phyloP scores from a whole-genome alignment of 1,139 yeast species.

The Taphrina deformans region DNA sequence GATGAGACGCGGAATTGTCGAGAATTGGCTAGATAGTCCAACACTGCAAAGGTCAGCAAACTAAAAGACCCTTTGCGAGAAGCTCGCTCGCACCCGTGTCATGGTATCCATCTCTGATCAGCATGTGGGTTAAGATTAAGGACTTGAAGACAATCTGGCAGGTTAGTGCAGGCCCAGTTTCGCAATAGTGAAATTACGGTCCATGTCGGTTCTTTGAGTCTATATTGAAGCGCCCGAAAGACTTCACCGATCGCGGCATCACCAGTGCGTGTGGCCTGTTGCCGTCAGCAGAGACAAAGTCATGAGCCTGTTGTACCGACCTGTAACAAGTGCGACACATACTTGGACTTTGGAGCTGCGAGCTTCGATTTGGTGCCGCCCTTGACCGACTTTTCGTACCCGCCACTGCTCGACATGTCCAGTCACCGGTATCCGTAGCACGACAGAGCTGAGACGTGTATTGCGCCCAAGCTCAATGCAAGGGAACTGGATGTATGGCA shows the following conservation, averaged over 20 bases:
- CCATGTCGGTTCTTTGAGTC: constrained; percentile 83
- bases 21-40: constrained; percentile 62
- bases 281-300: neutral
- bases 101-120: constrained; percentile 87
- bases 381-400: constrained; percentile 38
- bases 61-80: too few relatives aligned
- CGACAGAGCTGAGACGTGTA: neutral
- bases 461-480: neutral
- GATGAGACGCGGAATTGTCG: constrained; percentile 59
- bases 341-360: constrained; percentile 98
- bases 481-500: neutral
- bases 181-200: too few relatives aligned
- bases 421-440: neutral
- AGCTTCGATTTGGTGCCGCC: constrained; percentile 55
- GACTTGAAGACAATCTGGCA: constrained; percentile 70
- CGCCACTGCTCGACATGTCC: constrained; percentile 20
- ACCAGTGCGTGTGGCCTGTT: constrained; percentile 57
- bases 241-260: constrained; percentile 62
- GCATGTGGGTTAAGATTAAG: constrained; percentile 77
- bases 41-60: constrained; percentile 49
- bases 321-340: constrained; percentile 85
- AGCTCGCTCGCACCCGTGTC: constrained; percentile 48
- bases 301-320: neutral
- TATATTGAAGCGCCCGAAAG: constrained; percentile 59
- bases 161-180: too few relatives aligned